Conservation (phyloP, 2,329 filamentous ascomycete species). For the Alternaria sp. region DNA sequence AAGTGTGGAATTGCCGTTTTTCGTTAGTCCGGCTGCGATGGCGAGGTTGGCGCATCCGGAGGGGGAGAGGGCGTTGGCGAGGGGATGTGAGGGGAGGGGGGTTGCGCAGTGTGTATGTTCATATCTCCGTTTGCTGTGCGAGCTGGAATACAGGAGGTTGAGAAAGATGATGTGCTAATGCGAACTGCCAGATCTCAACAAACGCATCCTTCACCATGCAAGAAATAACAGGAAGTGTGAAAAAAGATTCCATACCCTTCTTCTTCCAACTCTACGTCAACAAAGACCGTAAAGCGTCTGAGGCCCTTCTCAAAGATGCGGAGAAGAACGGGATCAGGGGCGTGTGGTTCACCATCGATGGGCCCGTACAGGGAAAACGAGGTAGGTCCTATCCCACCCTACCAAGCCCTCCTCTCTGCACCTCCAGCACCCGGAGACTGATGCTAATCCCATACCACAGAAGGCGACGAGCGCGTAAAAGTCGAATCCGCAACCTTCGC, state of each 20-base stretch:
- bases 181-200: not conserved
- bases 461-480: constrained; percentile 31
- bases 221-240: constrained; percentile 24
- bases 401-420: not conserved
- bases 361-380: constrained; percentile 31
- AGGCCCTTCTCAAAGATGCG: constrained; percentile 23
- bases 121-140: constrained; percentile 7
- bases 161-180: not conserved
- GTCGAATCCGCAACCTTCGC: constrained; percentile 41
- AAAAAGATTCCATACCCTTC: constrained; percentile 13
- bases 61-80: constrained; percentile 37
- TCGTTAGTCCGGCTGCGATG: constrained; percentile 39
- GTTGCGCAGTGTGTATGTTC: constrained; percentile 40
- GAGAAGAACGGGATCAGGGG: constrained; percentile 19
- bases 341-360: constrained; percentile 33
- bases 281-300: constrained; percentile 15
- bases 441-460: not conserved
- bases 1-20: constrained; percentile 30
- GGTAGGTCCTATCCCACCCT: not conserved
- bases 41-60: constrained; percentile 36
- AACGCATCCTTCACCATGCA: constrained; percentile 31
- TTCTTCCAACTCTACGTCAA: constrained; percentile 40
- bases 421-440: not conserved
- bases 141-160: not conserved
- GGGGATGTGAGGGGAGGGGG: constrained; percentile 28